Conservation (phyloP, 225 moss, liverwort and hornwort species). For the Anthoceros angustus region DNA sequence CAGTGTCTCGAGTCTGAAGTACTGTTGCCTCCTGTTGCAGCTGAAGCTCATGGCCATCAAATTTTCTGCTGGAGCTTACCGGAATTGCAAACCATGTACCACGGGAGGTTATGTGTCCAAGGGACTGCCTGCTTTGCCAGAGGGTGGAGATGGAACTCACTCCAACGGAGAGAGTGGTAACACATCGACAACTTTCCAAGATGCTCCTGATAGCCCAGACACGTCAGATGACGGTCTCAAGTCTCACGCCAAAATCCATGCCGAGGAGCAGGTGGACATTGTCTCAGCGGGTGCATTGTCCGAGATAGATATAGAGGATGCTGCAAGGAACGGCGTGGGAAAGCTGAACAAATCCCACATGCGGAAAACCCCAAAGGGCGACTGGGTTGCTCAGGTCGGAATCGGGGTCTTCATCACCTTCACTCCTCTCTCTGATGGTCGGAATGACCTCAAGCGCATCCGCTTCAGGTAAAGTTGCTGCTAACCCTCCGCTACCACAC, state of each 20-base stretch:
- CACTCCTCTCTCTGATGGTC: slow-evolving; percentile 31
- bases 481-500: no score
- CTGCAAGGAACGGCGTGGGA: slow-evolving; percentile 23
- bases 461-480: slow-evolving; percentile 44
- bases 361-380: slow-evolving; percentile 27
- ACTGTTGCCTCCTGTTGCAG: slow-evolving; percentile 15
- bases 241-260: not conserved
- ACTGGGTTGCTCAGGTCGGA: slow-evolving; percentile 57
- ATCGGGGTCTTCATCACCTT: slow-evolving; percentile 55
- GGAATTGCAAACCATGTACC: slow-evolving; percentile 38
- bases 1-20: not conserved
- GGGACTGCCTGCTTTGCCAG: not conserved
- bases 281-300: not conserved
- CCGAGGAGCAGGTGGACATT: not conserved
- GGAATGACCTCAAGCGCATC: slow-evolving; percentile 40
- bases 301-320: not conserved
- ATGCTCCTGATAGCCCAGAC: not conserved
- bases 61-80: slow-evolving; percentile 27
- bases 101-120: not conserved
- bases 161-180: not conserved
- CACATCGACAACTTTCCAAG: not conserved
- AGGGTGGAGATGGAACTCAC: not conserved
- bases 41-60: slow-evolving; percentile 39
- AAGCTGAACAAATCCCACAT: slow-evolving; percentile 17
- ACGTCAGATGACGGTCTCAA: not conserved